Evolutionary conservation across 495 filamentous ascomycete genomes (phyloP).

Genomic region (Talaromyces borbonicus): DNA sequence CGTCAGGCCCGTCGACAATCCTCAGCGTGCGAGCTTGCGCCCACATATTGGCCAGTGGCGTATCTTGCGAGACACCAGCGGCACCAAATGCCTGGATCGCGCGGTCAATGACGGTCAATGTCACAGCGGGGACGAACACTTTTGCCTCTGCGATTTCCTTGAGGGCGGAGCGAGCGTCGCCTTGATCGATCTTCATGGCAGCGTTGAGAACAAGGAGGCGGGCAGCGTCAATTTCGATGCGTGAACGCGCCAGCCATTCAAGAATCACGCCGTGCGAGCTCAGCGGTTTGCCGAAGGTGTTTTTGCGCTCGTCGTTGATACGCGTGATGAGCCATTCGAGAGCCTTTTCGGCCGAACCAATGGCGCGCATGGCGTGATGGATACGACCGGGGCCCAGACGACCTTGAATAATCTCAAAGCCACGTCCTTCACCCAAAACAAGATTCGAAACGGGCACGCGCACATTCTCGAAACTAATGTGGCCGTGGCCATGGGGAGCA

Average conservation of each 20-base stretch:
- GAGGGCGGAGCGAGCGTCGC: conserved; percentile 68
- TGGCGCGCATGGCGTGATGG: conserved; percentile 87
- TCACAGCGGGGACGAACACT: conserved; percentile 68
- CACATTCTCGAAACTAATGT: conserved; percentile 78
- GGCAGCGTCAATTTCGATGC: conserved; percentile 83
- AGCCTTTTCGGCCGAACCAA: conserved; percentile 76
- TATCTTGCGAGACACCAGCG: conserved; percentile 83
- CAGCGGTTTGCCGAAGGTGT: conserved; percentile 72
- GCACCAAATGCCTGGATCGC: conserved; percentile 81
- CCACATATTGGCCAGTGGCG: conserved; percentile 82
- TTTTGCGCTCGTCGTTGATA: conserved; percentile 80
- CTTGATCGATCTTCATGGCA: conserved; percentile 78
- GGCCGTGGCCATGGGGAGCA: conserved; percentile 86
- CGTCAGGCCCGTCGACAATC: conserved; percentile 86
- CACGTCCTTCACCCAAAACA: conserved; percentile 79
- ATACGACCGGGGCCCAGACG: conserved; percentile 86
- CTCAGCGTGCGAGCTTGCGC: conserved; percentile 70
- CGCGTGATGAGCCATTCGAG: conserved; percentile 83
- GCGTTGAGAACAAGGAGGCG: conserved; percentile 82
- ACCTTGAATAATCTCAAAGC: conserved; percentile 96
- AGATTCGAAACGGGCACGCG: conserved; percentile 69
- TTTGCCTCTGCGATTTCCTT: conserved; percentile 85
- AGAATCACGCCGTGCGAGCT: conserved; percentile 82
- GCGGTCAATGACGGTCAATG: conserved; percentile 72
- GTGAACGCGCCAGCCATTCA: conserved; percentile 84